A percentile compares a stretch with the other conserved stretches of the same genome.
These are phyloP conservation scores for Opeltia flavorubescens DNA, from an alignment of 495 filamentous ascomycete species.

Conservation along the genomic window DNA sequence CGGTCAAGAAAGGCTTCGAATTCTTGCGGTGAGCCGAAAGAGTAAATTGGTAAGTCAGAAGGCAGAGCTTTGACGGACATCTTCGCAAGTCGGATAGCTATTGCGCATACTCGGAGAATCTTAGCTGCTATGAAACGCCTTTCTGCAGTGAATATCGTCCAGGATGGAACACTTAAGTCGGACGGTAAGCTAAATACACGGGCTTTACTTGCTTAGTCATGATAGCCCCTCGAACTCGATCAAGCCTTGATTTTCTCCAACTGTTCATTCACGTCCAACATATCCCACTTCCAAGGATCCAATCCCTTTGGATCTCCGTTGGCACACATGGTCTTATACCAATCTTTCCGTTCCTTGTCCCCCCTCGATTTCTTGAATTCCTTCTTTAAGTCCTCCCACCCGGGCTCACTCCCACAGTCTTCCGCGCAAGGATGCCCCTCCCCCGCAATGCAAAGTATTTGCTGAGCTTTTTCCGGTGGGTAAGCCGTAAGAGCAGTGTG, in stretches of 20 bases:
- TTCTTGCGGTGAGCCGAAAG: too few species aligned
- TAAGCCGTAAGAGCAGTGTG: neutral
- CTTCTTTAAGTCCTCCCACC: neutral
- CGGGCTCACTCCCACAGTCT: neutral
- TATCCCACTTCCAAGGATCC: slow-evolving; percentile 1
- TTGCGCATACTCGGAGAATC: too few species aligned
- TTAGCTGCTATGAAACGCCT: too few species aligned
- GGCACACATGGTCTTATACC: neutral
- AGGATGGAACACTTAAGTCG: too few species aligned
- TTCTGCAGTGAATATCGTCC: too few species aligned
- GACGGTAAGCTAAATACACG: too few species aligned
- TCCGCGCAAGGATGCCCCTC: neutral
- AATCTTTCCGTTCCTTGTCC: neutral
- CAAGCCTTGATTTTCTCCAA: neutral
- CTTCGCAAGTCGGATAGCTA: too few species aligned
- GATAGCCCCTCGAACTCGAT: too few species aligned
- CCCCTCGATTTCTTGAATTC: neutral
- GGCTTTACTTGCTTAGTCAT: too few species aligned
- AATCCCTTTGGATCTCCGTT: neutral
- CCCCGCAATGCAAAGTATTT: neutral
- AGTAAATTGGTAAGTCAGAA: too few species aligned
- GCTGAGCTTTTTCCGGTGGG: neutral
- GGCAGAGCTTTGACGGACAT: too few species aligned
- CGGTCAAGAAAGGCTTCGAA: too few species aligned
- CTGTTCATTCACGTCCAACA: neutral